A percentile compares a stretch with the other conserved stretches of the same genome.
These are phyloP conservation scores for Salvia splendens DNA, from an alignment of 257 asterid species.

Conservation along the genomic window DNA sequence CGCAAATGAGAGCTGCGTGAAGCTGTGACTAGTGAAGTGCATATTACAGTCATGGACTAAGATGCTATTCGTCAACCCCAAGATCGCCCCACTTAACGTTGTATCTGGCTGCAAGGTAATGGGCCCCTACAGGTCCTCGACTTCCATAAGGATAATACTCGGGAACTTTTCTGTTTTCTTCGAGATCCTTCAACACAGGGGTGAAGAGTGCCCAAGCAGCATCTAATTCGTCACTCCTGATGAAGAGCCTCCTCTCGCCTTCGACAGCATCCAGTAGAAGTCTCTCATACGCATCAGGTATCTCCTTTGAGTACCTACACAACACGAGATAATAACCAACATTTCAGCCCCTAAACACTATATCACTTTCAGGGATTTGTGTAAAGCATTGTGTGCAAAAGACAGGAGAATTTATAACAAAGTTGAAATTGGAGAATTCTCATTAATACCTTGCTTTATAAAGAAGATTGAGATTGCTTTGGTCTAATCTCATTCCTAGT, in stretches of 20 bases:
- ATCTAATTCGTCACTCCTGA: conserved; percentile 90
- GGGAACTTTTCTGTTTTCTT: conserved; percentile 58
- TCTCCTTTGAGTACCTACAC: conserved; percentile 82
- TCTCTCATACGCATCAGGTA: conserved; percentile 94
- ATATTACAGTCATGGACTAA: neutral
- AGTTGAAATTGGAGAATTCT: conserved; percentile 13
- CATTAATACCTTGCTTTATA: conserved; percentile 72
- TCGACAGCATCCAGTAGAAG: conserved; percentile 88
- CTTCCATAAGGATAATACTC: conserved; percentile 93
- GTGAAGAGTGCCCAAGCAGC: conserved; percentile 98
- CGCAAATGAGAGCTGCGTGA: neutral
- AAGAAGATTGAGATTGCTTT: conserved; percentile 90
- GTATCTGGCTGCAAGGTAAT: conserved; percentile 84
- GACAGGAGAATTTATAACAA: neutral
- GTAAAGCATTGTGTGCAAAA: neutral
- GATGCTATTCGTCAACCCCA: conserved; percentile 52
- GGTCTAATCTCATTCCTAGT: conserved; percentile 82
- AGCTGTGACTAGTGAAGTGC: too few relatives aligned
- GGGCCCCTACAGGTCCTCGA: conserved; percentile 94
- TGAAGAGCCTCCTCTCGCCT: conserved; percentile 95
- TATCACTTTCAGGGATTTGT: neutral
- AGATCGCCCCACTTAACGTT: conserved; percentile 93
- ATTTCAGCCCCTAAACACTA: neutral
- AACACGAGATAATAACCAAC: neutral
- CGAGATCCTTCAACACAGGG: conserved; percentile 77